A percentile compares a stretch with the other conserved stretches of the same genome.
Evolutionary conservation across 352 stramenopile genomes (phyloP).

Genomic region (Globisporangium solare): DNA sequence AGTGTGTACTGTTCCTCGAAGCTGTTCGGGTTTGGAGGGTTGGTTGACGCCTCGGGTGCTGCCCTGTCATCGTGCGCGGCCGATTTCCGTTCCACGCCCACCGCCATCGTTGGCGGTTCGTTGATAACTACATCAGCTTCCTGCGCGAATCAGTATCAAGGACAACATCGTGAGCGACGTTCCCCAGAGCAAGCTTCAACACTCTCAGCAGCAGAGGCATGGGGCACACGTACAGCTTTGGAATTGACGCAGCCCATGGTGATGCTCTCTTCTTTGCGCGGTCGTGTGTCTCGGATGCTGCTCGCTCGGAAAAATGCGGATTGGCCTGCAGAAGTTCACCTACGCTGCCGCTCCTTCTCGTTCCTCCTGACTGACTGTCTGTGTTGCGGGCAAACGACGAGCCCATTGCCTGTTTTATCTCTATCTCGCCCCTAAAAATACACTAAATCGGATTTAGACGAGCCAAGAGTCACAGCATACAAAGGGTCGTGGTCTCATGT

Average conservation of each 20-base stretch:
- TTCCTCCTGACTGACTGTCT: conserved; percentile 1
- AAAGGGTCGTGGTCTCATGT: conserved; percentile 11
- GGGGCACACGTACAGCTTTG: conserved; percentile 44
- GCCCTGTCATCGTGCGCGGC: conserved; percentile 18
- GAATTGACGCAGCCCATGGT: conserved; percentile 73
- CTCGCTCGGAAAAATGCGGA: conserved; percentile 10
- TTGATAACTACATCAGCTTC: conserved; percentile 33
- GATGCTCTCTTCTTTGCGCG: conserved; percentile 5
- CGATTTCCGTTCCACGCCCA: conserved; percentile 27
- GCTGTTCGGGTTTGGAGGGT: conserved; percentile 49
- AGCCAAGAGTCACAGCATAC: conserved; percentile 4
- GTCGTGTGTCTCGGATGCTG: conserved; percentile 16
- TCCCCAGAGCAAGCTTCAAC: neutral
- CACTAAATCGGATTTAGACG: neutral
- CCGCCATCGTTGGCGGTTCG: conserved; percentile 29
- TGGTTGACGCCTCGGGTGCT: conserved; percentile 7
- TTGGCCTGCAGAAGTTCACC: conserved; percentile 1
- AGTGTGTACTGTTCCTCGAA: conserved; percentile 85
- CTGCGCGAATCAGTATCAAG: conserved; percentile 15
- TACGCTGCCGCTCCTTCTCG: neutral
- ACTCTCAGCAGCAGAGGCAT: neutral
- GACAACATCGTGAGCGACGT: neutral
- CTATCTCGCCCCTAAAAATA: conserved; percentile 2
- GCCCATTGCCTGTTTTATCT: too few species aligned
- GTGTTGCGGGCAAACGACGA: conserved; percentile 1